Base-by-base conservation (phyloP, 164 flowering plant species). In the Vitis riparia region DNA sequence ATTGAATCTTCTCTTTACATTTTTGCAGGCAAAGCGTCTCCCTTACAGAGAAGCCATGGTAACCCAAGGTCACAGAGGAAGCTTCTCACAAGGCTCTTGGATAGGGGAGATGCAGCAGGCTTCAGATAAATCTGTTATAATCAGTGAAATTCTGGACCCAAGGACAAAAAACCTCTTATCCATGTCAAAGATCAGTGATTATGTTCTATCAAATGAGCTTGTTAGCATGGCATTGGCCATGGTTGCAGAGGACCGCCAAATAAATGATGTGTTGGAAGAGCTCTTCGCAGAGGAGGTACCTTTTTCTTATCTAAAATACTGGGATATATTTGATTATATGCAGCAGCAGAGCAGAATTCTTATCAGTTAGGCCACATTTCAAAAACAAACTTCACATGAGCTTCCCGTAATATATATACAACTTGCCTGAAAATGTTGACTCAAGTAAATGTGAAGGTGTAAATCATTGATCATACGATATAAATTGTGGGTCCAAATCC, bases 161-260 rank as follows among this genome's bases (percentile, higher is more conserved):
- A 88, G 97, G 75, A 89, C 97, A 10, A 89, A 89, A 75, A 91
- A 91, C 73, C 69, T 91, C 58, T 63, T 91, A 63, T 83, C 92
- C 66, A 88, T 91, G 94, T 91, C 97, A 75, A 91, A 83, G 75
- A 91, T 91, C 63, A 89, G 97, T 75, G 97, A 91, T 77, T 91
- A 89, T 75, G 97, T 91, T 69, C 58, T 89, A 53, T 91, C 97
- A 65, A 91, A 91, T 79, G 97, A 89, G 80, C 94, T 89, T 55
- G 94, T 91, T 63, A 89, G 97, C 85, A 91, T 91, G 97, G 97
- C 97, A 27, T 51, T 91, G 52, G 94, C 97, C 50, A 91, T 91
- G 94, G 97, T 89, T 55, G 92, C 97, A 4, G 97, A 91, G 79
- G 97, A 91, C 67, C 90, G 89, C 53, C 92, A 91, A 68, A 88